Evolutionary conservation across 306 rosid genomes (phyloP).

Genomic region (Aeschynomene evenia): DNA sequence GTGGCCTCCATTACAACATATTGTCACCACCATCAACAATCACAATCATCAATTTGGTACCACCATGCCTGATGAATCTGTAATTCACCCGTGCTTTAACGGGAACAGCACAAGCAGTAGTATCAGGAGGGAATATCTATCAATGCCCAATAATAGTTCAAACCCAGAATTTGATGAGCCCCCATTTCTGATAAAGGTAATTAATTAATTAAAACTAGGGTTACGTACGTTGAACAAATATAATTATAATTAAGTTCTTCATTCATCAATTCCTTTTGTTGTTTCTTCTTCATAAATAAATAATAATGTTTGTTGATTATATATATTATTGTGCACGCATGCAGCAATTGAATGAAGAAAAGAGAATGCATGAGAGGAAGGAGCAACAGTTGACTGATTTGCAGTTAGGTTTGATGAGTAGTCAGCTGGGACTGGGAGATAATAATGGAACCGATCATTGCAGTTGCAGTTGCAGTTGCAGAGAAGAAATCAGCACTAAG

Average conservation of each 20-base stretch:
- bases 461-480: no score
- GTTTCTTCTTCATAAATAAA: neutral
- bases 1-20: conserved; percentile 38
- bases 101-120: conserved; percentile 20
- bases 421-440: no score
- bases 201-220: neutral
- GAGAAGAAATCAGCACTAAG: conserved; percentile 53
- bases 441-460: no score
- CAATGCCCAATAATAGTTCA: conserved; percentile 13
- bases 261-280: neutral
- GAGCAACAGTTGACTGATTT: conserved; percentile 45
- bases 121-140: conserved; percentile 16
- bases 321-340: no score
- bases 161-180: conserved; percentile 34
- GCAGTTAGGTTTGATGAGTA: conserved; percentile 53
- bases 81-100: conserved; percentile 13
- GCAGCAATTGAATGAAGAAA: conserved; percentile 49
- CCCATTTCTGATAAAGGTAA: conserved; percentile 49
- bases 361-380: conserved; percentile 26
- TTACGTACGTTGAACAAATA: neutral
- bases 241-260: neutral
- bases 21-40: conserved; percentile 19
- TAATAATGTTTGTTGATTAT: no score
- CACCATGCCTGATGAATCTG: neutral
- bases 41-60: conserved; percentile 2